Conservation (phyloP, 495 filamentous ascomycete species). For the Aspergillus sclerotiicarbonarius region DNA sequence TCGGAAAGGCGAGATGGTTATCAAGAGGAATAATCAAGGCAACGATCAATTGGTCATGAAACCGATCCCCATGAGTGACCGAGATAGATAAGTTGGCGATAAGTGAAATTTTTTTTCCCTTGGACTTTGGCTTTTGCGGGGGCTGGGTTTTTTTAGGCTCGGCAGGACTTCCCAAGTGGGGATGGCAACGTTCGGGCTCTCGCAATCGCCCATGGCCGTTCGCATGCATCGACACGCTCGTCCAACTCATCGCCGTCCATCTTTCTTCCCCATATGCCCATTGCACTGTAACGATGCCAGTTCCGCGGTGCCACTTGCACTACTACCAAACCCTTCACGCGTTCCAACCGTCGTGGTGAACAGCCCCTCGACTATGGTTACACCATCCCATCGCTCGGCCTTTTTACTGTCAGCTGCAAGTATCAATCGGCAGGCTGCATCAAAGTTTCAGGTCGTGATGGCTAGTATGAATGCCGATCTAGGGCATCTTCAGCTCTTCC, state of each 20-base stretch:
- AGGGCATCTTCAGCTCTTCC: neutral
- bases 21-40: constrained; percentile 2
- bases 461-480: neutral
- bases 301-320: too few species aligned
- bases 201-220: neutral
- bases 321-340: neutral
- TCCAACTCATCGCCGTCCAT: neutral
- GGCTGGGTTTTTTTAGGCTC: constrained; percentile 2
- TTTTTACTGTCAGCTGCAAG: neutral
- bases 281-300: too few species aligned
- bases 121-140: neutral
- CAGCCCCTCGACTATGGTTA: neutral
- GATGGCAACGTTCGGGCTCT: neutral
- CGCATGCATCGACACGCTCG: neutral
- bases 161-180: constrained; percentile 9
- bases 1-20: neutral
- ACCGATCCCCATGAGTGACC: neutral
- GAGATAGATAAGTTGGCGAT: constrained; percentile 5
- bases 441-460: neutral
- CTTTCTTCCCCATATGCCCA: neutral
- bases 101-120: constrained; percentile 3
- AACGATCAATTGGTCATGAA: constrained; percentile 2
- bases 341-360: neutral
- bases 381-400: too few species aligned
- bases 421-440: neutral